Conservation (phyloP, 495 filamentous ascomycete species). For the Penicillium arizonense region DNA sequence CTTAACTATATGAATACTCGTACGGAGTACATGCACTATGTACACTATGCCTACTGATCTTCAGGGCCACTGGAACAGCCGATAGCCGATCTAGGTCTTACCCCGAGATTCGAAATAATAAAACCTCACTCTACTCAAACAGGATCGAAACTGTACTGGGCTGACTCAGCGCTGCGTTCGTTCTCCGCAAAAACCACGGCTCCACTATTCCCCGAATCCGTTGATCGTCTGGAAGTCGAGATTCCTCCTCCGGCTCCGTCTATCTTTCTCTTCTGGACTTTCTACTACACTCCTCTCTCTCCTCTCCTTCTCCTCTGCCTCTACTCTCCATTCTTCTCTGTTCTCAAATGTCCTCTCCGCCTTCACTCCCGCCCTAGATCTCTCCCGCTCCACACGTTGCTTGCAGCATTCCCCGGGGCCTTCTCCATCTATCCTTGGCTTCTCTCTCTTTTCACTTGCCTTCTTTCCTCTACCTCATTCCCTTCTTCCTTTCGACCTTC, state of each 20-base stretch:
- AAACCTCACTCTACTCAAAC: not conserved
- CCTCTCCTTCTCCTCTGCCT: not conserved
- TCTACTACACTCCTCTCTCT: not conserved
- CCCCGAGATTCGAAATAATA: not conserved
- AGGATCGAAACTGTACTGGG: too few relatives aligned
- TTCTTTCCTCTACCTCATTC: constrained; percentile 13
- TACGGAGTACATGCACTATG: not conserved
- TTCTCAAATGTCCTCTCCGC: constrained; percentile 11
- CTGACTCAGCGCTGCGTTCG: constrained; percentile 17
- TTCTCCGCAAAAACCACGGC: constrained; percentile 31
- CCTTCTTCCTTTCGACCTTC: constrained; percentile 20
- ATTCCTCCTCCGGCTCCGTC: constrained; percentile 16
- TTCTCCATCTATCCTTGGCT: constrained; percentile 5
- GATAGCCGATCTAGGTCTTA: constrained; percentile 19
- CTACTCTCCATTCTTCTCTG: not conserved
- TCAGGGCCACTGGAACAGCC: constrained; percentile 22
- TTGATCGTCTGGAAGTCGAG: constrained; percentile 18
- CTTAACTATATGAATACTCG: constrained; percentile 4
- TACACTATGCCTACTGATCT: constrained; percentile 10
- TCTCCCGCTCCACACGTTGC: constrained; percentile 7
- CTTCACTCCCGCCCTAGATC: constrained; percentile 8
- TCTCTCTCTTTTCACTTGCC: constrained; percentile 7
- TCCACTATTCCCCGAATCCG: constrained; percentile 38
- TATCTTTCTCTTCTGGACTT: not conserved
- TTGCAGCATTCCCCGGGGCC: constrained; percentile 9